Percentiles rank a stretch among this genome's conserved stretches.
phyloP scores from a whole-genome alignment of 352 stramenopile genomes.

The Globisporangium polare region DNA sequence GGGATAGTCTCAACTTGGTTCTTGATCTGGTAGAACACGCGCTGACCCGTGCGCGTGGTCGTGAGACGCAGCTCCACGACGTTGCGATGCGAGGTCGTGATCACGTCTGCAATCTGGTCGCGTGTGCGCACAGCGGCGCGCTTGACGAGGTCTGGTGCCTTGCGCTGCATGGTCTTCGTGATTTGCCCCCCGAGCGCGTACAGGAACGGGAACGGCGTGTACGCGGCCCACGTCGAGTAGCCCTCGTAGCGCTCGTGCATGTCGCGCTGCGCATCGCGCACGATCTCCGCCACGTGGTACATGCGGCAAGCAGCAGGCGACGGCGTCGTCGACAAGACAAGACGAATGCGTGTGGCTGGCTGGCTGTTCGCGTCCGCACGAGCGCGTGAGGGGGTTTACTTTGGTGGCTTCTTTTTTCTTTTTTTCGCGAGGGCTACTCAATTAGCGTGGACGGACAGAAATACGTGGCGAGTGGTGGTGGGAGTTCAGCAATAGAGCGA shows the following conservation, averaged over 20 bases:
- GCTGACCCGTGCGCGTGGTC: slow-evolving; percentile 53
- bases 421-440: slow-evolving; percentile 1
- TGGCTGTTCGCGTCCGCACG: not conserved
- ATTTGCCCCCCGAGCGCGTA: slow-evolving; percentile 63
- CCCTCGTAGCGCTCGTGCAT: slow-evolving; percentile 72
- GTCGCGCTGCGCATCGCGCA: slow-evolving; percentile 73
- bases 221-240: slow-evolving; percentile 40
- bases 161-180: slow-evolving; percentile 65
- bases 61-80: slow-evolving; percentile 60
- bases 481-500: not conserved
- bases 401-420: slow-evolving; percentile 6
- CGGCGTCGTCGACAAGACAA: not conserved
- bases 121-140: slow-evolving; percentile 56
- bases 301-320: slow-evolving; percentile 26
- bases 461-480: not conserved
- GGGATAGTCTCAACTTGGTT: slow-evolving; percentile 38
- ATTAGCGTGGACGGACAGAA: slow-evolving; percentile 4
- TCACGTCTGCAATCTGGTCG: slow-evolving; percentile 58
- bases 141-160: slow-evolving; percentile 73
- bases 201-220: slow-evolving; percentile 80
- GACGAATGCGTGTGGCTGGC: not conserved
- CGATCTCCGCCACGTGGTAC: slow-evolving; percentile 84
- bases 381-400: not conserved
- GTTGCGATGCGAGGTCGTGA: slow-evolving; percentile 42
- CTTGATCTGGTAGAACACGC: slow-evolving; percentile 71